phyloP scores from a whole-genome alignment of 2,329 filamentous ascomycete genomes.

The Cucurbitaria berberidis region DNA sequence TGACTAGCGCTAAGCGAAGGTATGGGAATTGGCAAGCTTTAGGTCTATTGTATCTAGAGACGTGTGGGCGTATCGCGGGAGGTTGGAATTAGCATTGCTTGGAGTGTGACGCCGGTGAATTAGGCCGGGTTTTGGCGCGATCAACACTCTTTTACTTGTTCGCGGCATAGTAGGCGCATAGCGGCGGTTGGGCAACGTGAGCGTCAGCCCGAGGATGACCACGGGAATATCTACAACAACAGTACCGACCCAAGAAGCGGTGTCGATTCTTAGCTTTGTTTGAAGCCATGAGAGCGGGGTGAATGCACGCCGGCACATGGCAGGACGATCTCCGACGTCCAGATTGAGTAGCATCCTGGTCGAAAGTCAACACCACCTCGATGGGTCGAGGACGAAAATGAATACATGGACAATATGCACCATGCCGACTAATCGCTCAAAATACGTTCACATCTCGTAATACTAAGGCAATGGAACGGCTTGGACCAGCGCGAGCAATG shows the following conservation, averaged over 20 bases:
- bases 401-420: neutral
- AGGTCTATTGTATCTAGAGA: neutral
- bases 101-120: constrained; percentile 16
- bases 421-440: neutral
- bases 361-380: neutral
- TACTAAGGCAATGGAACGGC: constrained; percentile 1
- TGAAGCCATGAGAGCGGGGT: constrained; percentile 20
- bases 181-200: constrained; percentile 34
- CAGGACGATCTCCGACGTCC: constrained; percentile 1
- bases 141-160: constrained; percentile 23
- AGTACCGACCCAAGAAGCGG: constrained; percentile 17
- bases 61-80: constrained; percentile 3
- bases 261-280: constrained; percentile 12
- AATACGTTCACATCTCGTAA: constrained; percentile 19
- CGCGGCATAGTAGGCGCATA: constrained; percentile 25
- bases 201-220: constrained; percentile 20
- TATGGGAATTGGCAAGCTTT: constrained; percentile 8
- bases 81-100: constrained; percentile 11
- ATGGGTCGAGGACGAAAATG: neutral
- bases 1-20: constrained; percentile 4
- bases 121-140: constrained; percentile 22
- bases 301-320: constrained; percentile 16
- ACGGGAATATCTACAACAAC: constrained; percentile 4
- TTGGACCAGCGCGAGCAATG: constrained; percentile 2
- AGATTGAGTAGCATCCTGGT: constrained; percentile 1